Base-by-base conservation (phyloP, 768 basidiomycete genomes). In the Lanmaoa pseudosensibilis region DNA sequence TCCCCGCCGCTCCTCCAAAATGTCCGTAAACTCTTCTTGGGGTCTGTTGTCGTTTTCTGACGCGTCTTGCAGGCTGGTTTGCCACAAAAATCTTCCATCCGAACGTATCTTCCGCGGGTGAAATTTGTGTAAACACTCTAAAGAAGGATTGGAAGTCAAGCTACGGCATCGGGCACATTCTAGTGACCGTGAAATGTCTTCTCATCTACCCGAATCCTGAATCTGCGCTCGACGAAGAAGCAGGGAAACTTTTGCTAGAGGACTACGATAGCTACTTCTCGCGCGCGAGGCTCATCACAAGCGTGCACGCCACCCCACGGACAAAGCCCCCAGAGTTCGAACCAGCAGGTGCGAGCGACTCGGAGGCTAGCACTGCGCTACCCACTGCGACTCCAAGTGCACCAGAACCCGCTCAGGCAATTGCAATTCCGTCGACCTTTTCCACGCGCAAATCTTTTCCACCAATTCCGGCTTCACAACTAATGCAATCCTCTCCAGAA, bases 191-290 rank as follows among this genome's bases (percentile, higher is more conserved):
- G 61, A 95, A 94, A 71, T 97, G 95, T 68, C 84, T 98, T 45
- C 82, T 98, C 59, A 98, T 98, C 62, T 94, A 94, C 68, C 95
- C 95, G 32, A 97, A 97, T 69, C 93, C 96, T 33, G 95, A 98
- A 72, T 95, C 92, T 9, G 96, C 95, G 0, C 77, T 98, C 46
- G 94, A 98, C 70, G 95, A 98, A 69, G 93, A 97, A 69, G 95
- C 95, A 0, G 96, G 95, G 23, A 96, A 94, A 71, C 79, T 96
- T 48, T 74, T 97, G 38, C 77, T 96, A 45, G 92, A 96, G 68
- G 86, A 95, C 58, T 98, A 97, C 70, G 83, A 88, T 46, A 87
- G 82, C 64, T 98, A 96, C 67, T 92, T 85, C 72, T 80, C 83
- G 60, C 87, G 94, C 52, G 94, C 94, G 16, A 85, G 82, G 69